Base-by-base conservation (phyloP, 129 eudicot species). In the Kitagawia praeruptora region DNA sequence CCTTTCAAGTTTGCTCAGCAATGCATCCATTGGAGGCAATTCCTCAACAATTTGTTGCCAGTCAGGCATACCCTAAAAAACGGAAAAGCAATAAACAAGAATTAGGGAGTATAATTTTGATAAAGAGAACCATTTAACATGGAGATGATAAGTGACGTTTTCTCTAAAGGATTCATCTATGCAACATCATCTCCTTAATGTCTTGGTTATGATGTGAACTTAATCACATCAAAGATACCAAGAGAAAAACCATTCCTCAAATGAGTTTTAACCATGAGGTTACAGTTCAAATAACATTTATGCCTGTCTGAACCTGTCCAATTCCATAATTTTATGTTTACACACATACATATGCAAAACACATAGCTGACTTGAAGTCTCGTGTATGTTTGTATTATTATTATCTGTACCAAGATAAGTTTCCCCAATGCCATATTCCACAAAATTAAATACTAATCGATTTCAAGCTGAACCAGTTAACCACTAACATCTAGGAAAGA, bases 1-100 rank as follows among this genome's bases (percentile, higher is more conserved):
- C 87, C 96, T 90, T 89, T 96, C 99, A 21, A 96, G 95, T 85
- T 96, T 89, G 97, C 99, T 90, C 53, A 92, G 82, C 42, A 96
- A 83, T 37, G 88, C 93, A 56, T 96, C 99, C 96, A 88, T 87
- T 70, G 90, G 87, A n/a, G 99, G 99, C 83, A 96, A 75, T 78
- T 96, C 99, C 88, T 92, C 86, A 87, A 88, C 81, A 73, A 96
- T 89, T 82, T 91, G 89, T 83, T 84, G 84, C 99, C 99, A 96
- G 85, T 92, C 97, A 44, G 99, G 99, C 96, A 96, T 85, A 27
- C 95, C 98, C 93, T 91, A 25, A 54, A 10, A 63, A 23, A n/a
- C 8, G 31, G 47, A 48, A 37, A 67, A 67, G 42, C 19, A 31
- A 27, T 67, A 19, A 70, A 70, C 1, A 39, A 37, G 23, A 70